Evolutionary conservation across 768 basidiomycete species (phyloP), one percentile per base, ranked within the genome.

Genomic region (Sistotremastrum suecicum): DNA sequence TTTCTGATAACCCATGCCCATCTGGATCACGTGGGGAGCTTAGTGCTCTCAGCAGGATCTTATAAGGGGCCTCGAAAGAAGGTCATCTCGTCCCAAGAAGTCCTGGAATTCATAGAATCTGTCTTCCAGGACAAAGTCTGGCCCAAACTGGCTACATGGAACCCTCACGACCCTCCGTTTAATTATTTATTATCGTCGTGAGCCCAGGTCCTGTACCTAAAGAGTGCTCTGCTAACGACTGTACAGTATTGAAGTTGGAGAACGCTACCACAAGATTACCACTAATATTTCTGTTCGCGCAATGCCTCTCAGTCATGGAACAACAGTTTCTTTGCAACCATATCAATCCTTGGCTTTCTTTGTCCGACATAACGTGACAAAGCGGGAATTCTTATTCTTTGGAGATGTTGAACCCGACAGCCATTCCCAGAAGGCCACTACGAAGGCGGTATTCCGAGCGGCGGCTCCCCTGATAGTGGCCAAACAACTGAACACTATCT

Each of bases 361-460:
- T 60, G 61, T 97, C 53, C 75, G 78, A 9, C 74, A 83, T 52
- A 57, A 60, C 42, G 62, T 69, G 11, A 69, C 71, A 34, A 60
- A 60, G 1, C 70, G 66, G 41, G 86, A 94, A 59, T 80, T 97
- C 52, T 67, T 97, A 35, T 97, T 97, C 63, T 94, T 95, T 54
- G 94, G 94, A 0, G 91, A 94, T 61, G 81, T 95, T 49, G 88
- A 92, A 56, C 86, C 88, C 6, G 88, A 92, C 63, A 73, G 74
- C 42, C 54, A 91, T 41, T 70, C 83, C 5, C n/a, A 56, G 10
- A 60, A 64, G 9, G 80, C 81, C 4, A 70, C 66, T 43, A 92
- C 80, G 36, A 66, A 68, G 30, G 62, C 68, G 37, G 79, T 98
- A 41, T 97, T 92, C 94, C 73, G 71, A 37, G 73, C 68, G 30